Conservation (phyloP, 305 asterid species). For the Plantago rigida region DNA sequence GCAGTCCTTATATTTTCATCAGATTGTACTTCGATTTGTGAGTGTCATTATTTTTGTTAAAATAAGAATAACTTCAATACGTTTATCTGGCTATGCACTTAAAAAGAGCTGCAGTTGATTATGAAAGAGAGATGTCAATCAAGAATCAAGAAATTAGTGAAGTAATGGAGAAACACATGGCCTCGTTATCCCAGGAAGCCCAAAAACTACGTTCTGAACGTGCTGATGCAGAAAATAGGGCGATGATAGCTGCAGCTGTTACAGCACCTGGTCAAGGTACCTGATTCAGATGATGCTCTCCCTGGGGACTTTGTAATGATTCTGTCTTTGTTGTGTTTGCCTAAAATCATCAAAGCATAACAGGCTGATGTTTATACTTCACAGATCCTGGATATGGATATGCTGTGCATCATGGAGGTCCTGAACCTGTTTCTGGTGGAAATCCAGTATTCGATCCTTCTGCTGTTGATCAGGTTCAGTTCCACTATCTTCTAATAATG, state of each 20-base stretch:
- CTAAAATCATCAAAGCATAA: constrained; percentile 1
- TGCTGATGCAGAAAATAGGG: constrained; percentile 56
- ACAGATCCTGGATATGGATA: constrained; percentile 43
- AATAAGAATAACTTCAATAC: background rate
- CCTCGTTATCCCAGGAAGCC: constrained; percentile 51
- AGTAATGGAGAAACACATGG: constrained; percentile 61
- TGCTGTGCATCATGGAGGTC: constrained; percentile 30
- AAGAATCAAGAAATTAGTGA: constrained; percentile 45
- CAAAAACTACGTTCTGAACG: constrained; percentile 57
- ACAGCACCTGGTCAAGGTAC: constrained; percentile 43
- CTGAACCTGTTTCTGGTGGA: constrained; percentile 42
- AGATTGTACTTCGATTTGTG: constrained; percentile 6
- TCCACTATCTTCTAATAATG: constrained; percentile 4
- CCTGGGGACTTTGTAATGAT: constrained; percentile 4
- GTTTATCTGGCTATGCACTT: constrained; percentile 25
- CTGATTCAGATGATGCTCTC: constrained; percentile 2
- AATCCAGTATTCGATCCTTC: constrained; percentile 29
- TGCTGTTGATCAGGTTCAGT: constrained; percentile 49
- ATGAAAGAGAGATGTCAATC: constrained; percentile 58
- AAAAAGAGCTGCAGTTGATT: constrained; percentile 64
- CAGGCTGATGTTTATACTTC: constrained; percentile 3
- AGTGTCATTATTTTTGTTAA: constrained; percentile 6
- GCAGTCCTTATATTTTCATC: background rate
- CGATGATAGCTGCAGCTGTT: constrained; percentile 34
- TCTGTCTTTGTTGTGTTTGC: constrained; percentile 11